Base-by-base conservation (phyloP, 306 rosid species). In the Prunus fruticosa region DNA sequence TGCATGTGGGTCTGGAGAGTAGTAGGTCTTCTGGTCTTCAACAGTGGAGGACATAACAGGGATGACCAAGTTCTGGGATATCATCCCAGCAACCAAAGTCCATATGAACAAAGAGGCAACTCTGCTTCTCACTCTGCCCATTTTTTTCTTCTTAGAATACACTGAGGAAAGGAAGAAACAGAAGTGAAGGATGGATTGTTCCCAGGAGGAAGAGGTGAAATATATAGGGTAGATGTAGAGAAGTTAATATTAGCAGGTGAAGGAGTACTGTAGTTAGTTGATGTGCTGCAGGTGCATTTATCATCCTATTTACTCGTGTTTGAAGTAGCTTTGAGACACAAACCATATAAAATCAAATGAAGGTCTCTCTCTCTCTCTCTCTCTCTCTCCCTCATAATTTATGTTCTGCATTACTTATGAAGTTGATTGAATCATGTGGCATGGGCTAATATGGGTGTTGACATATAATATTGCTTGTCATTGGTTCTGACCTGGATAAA, bases 171-270 rank as follows among this genome's bases (percentile, higher is more conserved):
- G 57, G 34, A 38, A 64, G 28, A 72, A 67, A 53, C 30, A 80
- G 50, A 49, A 30, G 22, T 69, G 74, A 51, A 82, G 78, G 73
- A 45, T 71, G 83, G 64, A 62, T 80, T 71, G 70, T 50, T 43
- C 80, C 64, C 54, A 58, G 78, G 63, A 83, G 76, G 56, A 73
- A 73, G 74, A 11, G 16, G 54, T 45, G 78, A 86, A 76, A 88
- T 89, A 88, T 52, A 88, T 78, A 75, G 67, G 76, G 86, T 60
- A 18, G 68, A 67, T 32, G 67, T 78, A 62, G 76, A 47, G 90
- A 79, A 95, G 93, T 92, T 71, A 91, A 96, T 92, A 83, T 71
- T 52, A 64, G 76, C 97, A 83, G 97, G 88, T 89, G 93, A 85
- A 80, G 73, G 84, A 85, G 87, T 79, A 16, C 2, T 86, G 85